Conservation (phyloP, 257 asterid genomes). For the Solanum ahanhuiri region DNA sequence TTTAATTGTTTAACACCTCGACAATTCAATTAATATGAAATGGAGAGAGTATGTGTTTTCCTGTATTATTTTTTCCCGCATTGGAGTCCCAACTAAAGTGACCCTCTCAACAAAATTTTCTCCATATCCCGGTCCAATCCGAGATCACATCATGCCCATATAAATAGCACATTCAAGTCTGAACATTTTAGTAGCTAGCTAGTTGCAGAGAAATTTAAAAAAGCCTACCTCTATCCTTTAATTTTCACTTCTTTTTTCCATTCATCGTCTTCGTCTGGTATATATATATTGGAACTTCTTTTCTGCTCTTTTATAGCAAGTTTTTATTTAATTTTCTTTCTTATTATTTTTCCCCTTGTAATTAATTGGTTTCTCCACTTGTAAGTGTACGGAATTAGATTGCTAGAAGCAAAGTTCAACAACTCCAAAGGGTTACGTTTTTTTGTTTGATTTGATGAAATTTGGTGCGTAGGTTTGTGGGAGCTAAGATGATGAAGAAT, state of each 20-base stretch:
- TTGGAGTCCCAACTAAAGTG: background rate
- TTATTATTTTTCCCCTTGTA: too few relatives aligned
- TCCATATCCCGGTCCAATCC: background rate
- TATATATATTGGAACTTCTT: background rate
- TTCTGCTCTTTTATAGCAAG: background rate
- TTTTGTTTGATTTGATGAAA: background rate
- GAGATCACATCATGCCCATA: background rate
- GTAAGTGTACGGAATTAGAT: background rate
- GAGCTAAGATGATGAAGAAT: constrained; percentile 44
- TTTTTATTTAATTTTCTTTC: too few relatives aligned
- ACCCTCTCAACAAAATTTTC: too few relatives aligned
- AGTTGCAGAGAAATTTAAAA: too few relatives aligned
- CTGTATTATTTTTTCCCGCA: too few relatives aligned
- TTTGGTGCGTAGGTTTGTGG: background rate
- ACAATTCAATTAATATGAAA: too few relatives aligned
- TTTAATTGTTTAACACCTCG: too few relatives aligned
- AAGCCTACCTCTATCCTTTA: background rate
- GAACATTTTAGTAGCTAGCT: background rate
- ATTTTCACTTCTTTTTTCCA: background rate
- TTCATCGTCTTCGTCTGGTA: background rate
- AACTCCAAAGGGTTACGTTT: too few relatives aligned
- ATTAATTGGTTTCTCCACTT: too few relatives aligned
- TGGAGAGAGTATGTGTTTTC: too few relatives aligned
- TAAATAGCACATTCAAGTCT: background rate
- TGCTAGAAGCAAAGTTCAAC: too few relatives aligned